A percentile compares a stretch with the other conserved stretches of the same genome.
Conservation (phyloP, 306 rosid species). For the Lathyrus sativus region DNA sequence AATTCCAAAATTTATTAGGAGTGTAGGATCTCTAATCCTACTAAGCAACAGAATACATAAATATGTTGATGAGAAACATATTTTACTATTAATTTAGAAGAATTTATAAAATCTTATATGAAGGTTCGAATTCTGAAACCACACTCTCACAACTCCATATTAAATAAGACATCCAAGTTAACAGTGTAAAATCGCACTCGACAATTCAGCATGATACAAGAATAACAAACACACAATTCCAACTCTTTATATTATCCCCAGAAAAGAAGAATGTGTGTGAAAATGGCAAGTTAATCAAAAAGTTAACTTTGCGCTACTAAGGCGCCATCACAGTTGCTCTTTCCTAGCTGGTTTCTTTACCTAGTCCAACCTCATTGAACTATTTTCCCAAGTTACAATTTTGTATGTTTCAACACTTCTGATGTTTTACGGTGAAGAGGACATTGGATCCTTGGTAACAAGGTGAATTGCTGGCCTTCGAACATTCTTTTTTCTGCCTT, state of each 20-base stretch:
- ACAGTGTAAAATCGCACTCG: conserved; percentile 2
- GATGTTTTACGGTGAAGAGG: conserved; percentile 46
- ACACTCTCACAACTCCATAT: background rate
- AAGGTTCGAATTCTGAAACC: conserved; percentile 3
- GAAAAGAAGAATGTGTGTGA: background rate
- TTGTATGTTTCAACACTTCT: conserved; percentile 28
- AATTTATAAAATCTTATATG: background rate
- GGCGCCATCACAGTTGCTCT: conserved; percentile 20
- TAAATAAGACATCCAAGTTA: conserved; percentile 15
- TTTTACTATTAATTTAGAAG: background rate
- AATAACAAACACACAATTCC: conserved; percentile 23
- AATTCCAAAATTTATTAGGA: background rate
- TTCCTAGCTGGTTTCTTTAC: conserved; percentile 20
- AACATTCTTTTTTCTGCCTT: conserved; percentile 50
- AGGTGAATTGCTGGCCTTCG: conserved; percentile 52
- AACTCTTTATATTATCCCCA: background rate
- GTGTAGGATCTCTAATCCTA: background rate
- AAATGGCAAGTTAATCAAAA: conserved; percentile 11
- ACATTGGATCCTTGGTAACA: conserved; percentile 46
- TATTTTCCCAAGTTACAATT: conserved; percentile 28
- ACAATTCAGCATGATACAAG: conserved; percentile 17
- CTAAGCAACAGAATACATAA: background rate
- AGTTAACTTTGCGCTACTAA: conserved; percentile 25
- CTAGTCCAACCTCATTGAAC: conserved; percentile 26
- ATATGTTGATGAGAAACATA: background rate